Evolutionary conservation across 768 basidiomycete species (phyloP), one percentile per base, ranked within the genome.

Genomic region (Collybia sordida): DNA sequence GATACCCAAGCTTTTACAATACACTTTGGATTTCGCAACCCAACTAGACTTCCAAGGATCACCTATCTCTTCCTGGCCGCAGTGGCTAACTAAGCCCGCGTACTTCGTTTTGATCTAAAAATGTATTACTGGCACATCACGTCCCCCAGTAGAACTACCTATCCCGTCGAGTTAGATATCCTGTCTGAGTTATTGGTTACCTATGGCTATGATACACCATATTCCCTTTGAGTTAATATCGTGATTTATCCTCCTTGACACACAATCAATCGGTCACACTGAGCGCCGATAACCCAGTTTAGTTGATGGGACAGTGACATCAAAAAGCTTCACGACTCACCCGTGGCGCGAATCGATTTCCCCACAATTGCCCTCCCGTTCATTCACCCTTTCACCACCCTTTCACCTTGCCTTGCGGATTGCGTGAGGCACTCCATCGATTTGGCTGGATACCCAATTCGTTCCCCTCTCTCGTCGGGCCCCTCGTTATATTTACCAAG

Each of bases 371-470:
- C 49, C 45, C 50, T 54, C 55, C 57, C 37, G 41, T 45, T 61
- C 31, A 31, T 31, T 31, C 31, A 31, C 31, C 31, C 31, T 31
- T 31, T 31, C 31, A 11, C 53, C 47, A 47, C 52, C 49, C 51
- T 47, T 50, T 51, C 54, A 51, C 49, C 34, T 39, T 42, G 57
- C 63, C 62, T 62, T 56, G 60, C 57, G 59, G 60, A 42, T 28
- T 50, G 55, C 61, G 55, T 56, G 60, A 61, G 63, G 61, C 57
- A 39, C 38, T 51, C 47, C 31, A 58, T 56, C 54, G 50, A 57
- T 59, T 51, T 48, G 23, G 35, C 25, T 43, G 40, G 40, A 41
- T 43, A 43, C 51, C 27, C 25, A 47, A 9, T 45, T 23, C 38
- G 39, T 25, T 31, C 38, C 27, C 36, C 42, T 53, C 27, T 49